Evolutionary conservation across 192 early-diverging fungal species (phyloP).

Genomic region (Chytriomyces hyalinus): DNA sequence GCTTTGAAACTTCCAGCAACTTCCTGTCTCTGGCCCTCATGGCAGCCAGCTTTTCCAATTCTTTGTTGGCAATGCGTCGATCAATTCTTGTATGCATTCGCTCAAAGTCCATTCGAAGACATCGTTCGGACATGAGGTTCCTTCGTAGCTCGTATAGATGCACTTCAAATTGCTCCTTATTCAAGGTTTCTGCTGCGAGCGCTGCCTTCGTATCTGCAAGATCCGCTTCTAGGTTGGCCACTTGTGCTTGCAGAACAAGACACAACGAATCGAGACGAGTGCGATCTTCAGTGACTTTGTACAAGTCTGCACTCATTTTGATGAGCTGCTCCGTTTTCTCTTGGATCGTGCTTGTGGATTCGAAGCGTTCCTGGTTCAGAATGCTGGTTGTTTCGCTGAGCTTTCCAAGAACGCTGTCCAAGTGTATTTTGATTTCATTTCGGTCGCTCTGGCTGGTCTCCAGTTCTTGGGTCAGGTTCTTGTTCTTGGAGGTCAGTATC

Average conservation of each 20-base stretch:
- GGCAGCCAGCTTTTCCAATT: constrained; percentile 39
- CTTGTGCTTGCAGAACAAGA: constrained; percentile 37
- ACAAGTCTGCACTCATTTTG: constrained; percentile 40
- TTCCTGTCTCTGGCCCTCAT: constrained; percentile 46
- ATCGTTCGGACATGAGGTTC: constrained; percentile 47
- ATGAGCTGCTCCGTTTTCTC: constrained; percentile 47
- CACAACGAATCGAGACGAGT: constrained; percentile 36
- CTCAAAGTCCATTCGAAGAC: constrained; percentile 55
- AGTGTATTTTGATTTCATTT: constrained; percentile 47
- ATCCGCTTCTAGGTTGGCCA: constrained; percentile 45
- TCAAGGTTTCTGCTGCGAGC: constrained; percentile 42
- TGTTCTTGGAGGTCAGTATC: constrained; percentile 31
- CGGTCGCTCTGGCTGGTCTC: constrained; percentile 20
- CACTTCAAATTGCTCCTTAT: constrained; percentile 52
- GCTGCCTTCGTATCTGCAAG: constrained; percentile 38
- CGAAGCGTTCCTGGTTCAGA: constrained; percentile 43
- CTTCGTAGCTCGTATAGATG: constrained; percentile 49
- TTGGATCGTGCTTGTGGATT: constrained; percentile 40
- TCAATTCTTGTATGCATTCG: constrained; percentile 48
- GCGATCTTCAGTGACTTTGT: constrained; percentile 41
- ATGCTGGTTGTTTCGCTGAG: constrained; percentile 46
- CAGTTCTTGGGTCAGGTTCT: constrained; percentile 26
- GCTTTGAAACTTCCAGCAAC: constrained; percentile 45
- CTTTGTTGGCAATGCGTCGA: constrained; percentile 39
- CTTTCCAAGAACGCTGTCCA: constrained; percentile 48